Percentiles rank a stretch among this genome's conserved stretches.
Evolutionary conservation across 352 stramenopile species (phyloP).

Genomic region (Pythium scleroteichum): DNA sequence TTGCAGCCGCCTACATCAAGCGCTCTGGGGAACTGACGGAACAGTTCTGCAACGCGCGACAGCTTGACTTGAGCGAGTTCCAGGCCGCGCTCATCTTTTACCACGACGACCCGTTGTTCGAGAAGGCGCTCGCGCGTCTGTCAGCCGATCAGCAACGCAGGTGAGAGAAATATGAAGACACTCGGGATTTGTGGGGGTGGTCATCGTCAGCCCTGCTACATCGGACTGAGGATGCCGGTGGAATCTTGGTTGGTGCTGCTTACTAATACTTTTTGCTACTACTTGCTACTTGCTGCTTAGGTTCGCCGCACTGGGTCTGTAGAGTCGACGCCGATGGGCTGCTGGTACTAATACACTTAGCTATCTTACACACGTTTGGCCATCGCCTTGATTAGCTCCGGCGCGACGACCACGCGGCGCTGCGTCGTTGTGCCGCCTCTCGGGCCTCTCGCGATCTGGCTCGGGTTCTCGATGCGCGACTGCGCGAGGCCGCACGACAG

Average conservation of each 20-base stretch:
- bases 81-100: conserved; percentile 78
- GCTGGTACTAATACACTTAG: conserved; percentile 22
- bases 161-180: conserved; percentile 29
- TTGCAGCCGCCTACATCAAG: conserved; percentile 70
- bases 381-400: conserved; percentile 26
- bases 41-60: conserved; percentile 44
- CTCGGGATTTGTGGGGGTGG: not conserved
- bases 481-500: conserved; percentile 24
- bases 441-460: conserved; percentile 6
- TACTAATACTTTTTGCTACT: conserved; percentile 21
- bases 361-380: conserved; percentile 31
- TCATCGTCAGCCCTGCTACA: conserved; percentile 1
- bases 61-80: conserved; percentile 69
- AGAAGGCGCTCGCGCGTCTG: conserved; percentile 60
- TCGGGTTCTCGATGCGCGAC: not conserved
- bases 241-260: conserved; percentile 14
- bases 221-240: conserved; percentile 16
- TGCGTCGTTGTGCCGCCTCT: not conserved
- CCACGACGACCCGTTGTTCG: conserved; percentile 69
- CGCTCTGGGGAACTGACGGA: conserved; percentile 62
- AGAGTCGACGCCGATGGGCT: conserved; percentile 1
- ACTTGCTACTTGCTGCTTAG: conserved; percentile 14
- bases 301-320: conserved; percentile 24
- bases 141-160: conserved; percentile 67
- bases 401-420: conserved; percentile 19